These are phyloP conservation scores for Phytophthora quininea DNA, from an alignment of 352 stramenopile species.

Conservation along the genomic window DNA sequence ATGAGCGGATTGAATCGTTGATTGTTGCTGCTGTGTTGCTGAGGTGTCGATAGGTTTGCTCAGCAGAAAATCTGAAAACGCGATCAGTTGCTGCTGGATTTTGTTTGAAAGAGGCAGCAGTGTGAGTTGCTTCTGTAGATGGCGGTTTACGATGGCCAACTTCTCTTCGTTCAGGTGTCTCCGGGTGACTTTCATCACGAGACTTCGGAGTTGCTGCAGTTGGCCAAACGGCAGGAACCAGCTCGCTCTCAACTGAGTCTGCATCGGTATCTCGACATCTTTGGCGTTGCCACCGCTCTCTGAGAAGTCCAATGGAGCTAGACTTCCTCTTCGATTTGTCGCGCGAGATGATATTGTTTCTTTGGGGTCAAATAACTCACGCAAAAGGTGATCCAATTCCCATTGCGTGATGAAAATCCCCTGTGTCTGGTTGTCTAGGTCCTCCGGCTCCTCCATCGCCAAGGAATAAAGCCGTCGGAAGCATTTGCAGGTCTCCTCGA, in stretches of 20 bases:
- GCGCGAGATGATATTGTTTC: conserved; percentile 16
- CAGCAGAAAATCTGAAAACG: conserved; percentile 33
- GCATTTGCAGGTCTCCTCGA: conserved; percentile 42
- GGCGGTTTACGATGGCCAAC: conserved; percentile 50
- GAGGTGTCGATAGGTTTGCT: conserved; percentile 9
- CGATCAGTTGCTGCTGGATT: conserved; percentile 50
- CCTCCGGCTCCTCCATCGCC: conserved; percentile 18
- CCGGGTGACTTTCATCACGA: conserved; percentile 63
- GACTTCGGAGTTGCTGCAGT: conserved; percentile 41
- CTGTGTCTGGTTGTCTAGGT: conserved; percentile 6
- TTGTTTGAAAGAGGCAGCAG: conserved; percentile 42
- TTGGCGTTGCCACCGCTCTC: conserved; percentile 7
- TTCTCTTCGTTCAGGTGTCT: conserved; percentile 61
- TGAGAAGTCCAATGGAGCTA: conserved; percentile 16
- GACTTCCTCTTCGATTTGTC: conserved; percentile 9
- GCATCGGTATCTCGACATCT: conserved; percentile 22
- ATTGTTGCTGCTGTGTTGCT: conserved; percentile 8
- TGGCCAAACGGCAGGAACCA: conserved; percentile 76
- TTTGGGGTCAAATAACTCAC: conserved; percentile 27
- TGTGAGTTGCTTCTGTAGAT: conserved; percentile 56
- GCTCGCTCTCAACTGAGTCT: conserved; percentile 49
- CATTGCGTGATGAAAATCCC: conserved; percentile 64
- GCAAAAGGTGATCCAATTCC: conserved; percentile 55
- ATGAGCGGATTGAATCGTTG: conserved; percentile 13
- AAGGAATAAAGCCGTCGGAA: conserved; percentile 47